Conservation (phyloP, 129 eudicot species). For the Pulicaria dysenterica region DNA sequence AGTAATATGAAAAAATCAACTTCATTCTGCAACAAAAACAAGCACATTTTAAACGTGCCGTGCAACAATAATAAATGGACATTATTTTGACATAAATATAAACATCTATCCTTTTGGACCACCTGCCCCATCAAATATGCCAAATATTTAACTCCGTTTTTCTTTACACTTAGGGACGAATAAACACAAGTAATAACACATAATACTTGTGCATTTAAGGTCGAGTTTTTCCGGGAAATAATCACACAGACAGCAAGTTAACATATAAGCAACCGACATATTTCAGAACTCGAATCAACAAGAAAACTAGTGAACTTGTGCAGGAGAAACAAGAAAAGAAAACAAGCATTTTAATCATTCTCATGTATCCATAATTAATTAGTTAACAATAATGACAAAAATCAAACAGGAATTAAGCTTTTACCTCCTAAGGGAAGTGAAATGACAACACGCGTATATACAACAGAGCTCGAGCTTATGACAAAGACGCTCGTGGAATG, state of each 20-base stretch:
- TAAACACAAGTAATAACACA: neutral
- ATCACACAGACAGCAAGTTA: no score
- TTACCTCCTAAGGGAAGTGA: neutral
- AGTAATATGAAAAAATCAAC: no score
- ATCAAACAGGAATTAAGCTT: conserved; percentile 20
- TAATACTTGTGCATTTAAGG: neutral
- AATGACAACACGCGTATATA: conserved; percentile 39
- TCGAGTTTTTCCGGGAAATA: neutral
- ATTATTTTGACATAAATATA: conserved; percentile 11
- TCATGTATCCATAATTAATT: conserved; percentile 21
- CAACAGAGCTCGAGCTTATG: conserved; percentile 39
- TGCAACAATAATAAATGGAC: neutral
- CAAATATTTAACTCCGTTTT: neutral
- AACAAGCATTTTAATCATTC: conserved; percentile 29
- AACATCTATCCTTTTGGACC: conserved; percentile 21
- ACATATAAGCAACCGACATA: no score
- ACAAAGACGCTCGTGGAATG: conserved; percentile 37
- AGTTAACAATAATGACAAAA: conserved; percentile 26
- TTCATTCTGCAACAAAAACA: no score
- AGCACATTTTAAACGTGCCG: no score
- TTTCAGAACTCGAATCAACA: no score
- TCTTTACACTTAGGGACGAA: neutral
- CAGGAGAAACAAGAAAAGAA: no score
- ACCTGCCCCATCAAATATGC: conserved; percentile 13
- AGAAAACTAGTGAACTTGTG: no score